Evolutionary conservation across 345 rosid species (phyloP).

Genomic region (Rhodamnia rubescens): DNA sequence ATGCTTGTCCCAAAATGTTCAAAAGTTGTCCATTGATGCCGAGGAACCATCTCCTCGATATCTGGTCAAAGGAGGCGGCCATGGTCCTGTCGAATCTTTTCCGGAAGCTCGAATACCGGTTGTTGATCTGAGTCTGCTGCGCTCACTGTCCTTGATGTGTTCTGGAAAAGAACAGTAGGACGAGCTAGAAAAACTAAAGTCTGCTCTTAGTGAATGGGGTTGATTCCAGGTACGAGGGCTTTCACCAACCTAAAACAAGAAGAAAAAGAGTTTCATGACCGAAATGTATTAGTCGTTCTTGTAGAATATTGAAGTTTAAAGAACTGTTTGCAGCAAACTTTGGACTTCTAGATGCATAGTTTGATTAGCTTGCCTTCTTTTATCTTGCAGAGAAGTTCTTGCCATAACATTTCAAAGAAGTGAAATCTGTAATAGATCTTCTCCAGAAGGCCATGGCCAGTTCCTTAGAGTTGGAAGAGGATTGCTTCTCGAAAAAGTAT

Average conservation of each 20-base stretch:
- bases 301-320: not conserved
- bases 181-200: slow-evolving; percentile 15
- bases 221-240: too few species aligned
- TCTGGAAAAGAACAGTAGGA: not conserved
- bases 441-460: slow-evolving; percentile 12
- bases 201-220: not conserved
- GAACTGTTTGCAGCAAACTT: not conserved
- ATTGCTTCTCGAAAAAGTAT: slow-evolving; percentile 5
- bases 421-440: slow-evolving; percentile 2
- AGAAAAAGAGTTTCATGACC: not conserved
- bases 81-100: not conserved
- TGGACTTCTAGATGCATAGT: not conserved
- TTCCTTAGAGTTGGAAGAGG: slow-evolving; percentile 8
- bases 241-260: not conserved
- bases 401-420: not conserved
- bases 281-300: not conserved
- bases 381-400: slow-evolving; percentile 7
- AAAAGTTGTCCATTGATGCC: not conserved
- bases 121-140: slow-evolving; percentile 13
- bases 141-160: not conserved
- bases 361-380: not conserved
- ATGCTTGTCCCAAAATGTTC: not conserved
- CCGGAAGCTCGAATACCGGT: slow-evolving; percentile 9
- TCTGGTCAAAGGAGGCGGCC: not conserved
- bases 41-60: not conserved